Base-by-base conservation (phyloP, 345 rosid species). In the Pistacia vera region DNA sequence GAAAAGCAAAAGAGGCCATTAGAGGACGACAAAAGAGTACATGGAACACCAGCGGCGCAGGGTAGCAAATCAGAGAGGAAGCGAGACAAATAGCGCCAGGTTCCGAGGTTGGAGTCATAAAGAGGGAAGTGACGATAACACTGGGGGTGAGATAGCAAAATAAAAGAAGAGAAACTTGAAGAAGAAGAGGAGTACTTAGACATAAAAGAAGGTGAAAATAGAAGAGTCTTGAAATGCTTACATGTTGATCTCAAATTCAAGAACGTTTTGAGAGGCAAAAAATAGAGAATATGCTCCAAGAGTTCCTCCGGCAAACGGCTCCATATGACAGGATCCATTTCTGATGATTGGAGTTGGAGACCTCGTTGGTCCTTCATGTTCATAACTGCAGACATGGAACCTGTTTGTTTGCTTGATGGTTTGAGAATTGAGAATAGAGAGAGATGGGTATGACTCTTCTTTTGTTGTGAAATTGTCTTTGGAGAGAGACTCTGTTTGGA, bases 241-340 rank as follows among this genome's bases (percentile, higher is more conserved):
- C 95, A 92, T 51, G 93, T 86, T 38, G 98, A 82, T 78, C 91
- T 80, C 74, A 95, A 76, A 65, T 75, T 80, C 74, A 95, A 59
- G 78, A 93, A 81, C 12, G 80, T 73, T 78, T 79, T 86, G 46
- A 90, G 88, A 38, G 98, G 96, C 54, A 95, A 73, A 58, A 88
- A 83, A 6, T 88, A 85, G 58, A 95, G 78, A 25, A 90, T 73
- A 54, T 74, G 86, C 35, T 93, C 98, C 0, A 95, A 87, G 38
- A 95, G 74, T 61, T 95, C 97, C 70, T 35, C 72, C 2, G 98
- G 98, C 69, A 93, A 74, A 20, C 66, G 71, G 83, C 94, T 85
- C 99, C 99, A 95, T 74, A 95, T 85, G 48, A 16, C 75, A 3
- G 97, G 94, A 84, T 95, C 97, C 99, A 95, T 91, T 0, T 68